These are phyloP conservation scores for Dendrocalamus sinicus DNA, from an alignment of 176 grass and related monocot genomes.

Conservation along the genomic window DNA sequence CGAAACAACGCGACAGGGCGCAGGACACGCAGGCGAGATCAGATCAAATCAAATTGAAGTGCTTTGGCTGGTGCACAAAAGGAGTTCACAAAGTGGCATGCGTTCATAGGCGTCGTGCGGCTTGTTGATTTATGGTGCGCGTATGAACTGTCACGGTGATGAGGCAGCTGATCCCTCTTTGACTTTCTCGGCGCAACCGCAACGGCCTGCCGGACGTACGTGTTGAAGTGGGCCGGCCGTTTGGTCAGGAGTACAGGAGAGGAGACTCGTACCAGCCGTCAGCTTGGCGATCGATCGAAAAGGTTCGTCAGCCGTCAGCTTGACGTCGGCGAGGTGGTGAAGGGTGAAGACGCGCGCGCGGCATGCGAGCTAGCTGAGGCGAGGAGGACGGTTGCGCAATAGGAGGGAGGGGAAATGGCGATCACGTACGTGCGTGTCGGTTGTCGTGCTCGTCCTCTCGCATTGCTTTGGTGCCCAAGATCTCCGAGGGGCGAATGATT, in stretches of 20 bases:
- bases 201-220: not conserved
- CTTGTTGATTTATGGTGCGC: not conserved
- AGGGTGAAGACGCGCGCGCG: not conserved
- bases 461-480: not conserved
- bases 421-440: not conserved
- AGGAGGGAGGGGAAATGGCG: not conserved
- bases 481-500: no score
- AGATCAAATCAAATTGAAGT: not conserved
- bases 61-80: not conserved
- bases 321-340: not conserved
- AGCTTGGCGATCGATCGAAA: not conserved
- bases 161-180: not conserved
- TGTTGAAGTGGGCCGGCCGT: not conserved
- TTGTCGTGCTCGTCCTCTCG: not conserved
- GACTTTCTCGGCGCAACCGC: not conserved
- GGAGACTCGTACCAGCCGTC: not conserved
- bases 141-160: not conserved
- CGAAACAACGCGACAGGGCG: not conserved
- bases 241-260: not conserved
- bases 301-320: not conserved
- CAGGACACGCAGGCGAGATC: not conserved
- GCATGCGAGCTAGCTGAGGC: not conserved
- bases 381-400: not conserved
- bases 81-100: not conserved
- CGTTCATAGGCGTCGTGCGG: not conserved